Base-by-base conservation (phyloP, 306 rosid species). In the Ceratonia siliqua region DNA sequence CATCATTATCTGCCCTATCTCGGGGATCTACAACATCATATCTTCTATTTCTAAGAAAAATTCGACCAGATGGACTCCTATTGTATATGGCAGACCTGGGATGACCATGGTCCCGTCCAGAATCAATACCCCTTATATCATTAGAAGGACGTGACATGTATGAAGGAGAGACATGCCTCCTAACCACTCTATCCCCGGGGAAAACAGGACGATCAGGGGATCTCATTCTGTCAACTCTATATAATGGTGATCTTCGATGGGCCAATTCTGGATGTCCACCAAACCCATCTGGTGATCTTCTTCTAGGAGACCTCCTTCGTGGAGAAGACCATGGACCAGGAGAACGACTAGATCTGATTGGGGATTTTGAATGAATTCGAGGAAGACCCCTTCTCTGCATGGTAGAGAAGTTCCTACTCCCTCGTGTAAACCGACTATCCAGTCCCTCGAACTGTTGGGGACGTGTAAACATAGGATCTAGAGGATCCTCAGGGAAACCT, bases 281-380 rank as follows among this genome's bases (percentile, higher is more conserved):
- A 87, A 89, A 94, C 27, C 88, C 87, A 33, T 91, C 88, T 3
- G 91, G 91, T 38, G 94, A 85, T 75, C 97, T 90, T 79, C 96
- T 87, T 84, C 96, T 86, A 4, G 97, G 97, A 42, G 96, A 85
- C 68, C 88, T 81, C 65, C 94, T 85, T 71, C 90, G 85, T 17
- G 97, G 97, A 59, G 96, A 84, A 32, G 88, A 58, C 98, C 97
- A 91, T 18, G 55, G 86, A 36, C 86, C 86, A 22, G 97, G 96
- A 45, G 98, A 89, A 56, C 96, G 97, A 78, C 89, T 79, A 3
- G 96, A 83, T 75, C 88, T 83, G 68, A 90, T 81, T 18, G 97
- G 97, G 1, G 96, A 94, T 81, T 86, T 92, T 1, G 96, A 88
- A 39, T 80, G 91, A 52, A 87, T 75, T 66, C 79, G 85, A 7